These are phyloP conservation scores for Phaeodactylum tricornutum DNA, from an alignment of 108 stramenopile genomes.

Conservation along the genomic window DNA sequence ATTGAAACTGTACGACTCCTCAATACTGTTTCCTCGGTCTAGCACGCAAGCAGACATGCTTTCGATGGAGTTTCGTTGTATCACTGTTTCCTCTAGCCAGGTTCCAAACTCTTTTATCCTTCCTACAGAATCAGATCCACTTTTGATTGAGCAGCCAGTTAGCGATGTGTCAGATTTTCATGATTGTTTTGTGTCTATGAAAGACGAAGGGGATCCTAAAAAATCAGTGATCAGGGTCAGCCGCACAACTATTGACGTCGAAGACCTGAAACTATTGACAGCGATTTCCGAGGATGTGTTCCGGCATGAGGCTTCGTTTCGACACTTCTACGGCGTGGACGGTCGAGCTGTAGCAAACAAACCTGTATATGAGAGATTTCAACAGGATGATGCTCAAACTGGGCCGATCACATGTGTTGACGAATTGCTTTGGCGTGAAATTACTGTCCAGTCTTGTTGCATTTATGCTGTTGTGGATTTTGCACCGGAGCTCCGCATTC, in stretches of 20 bases:
- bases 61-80: constrained; percentile 37
- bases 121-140: constrained; percentile 14
- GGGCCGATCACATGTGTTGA: constrained; percentile 10
- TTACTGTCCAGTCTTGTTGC: constrained; percentile 31
- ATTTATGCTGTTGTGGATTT: constrained; percentile 46
- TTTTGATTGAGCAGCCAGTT: no score
- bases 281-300: no score
- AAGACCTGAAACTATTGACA: no score
- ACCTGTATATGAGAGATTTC: constrained; percentile 26
- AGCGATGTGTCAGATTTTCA: no score
- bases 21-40: constrained; percentile 47
- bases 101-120: constrained; percentile 20
- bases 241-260: no score
- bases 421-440: constrained; percentile 48
- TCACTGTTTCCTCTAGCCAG: constrained; percentile 21
- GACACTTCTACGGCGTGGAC: constrained; percentile 16
- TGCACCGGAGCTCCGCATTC: constrained; percentile 46
- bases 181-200: no score
- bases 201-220: no score
- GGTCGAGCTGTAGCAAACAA: constrained; percentile 30
- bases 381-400: no score
- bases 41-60: constrained; percentile 51
- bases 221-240: no score
- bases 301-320: constrained; percentile 23
- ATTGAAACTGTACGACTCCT: constrained; percentile 35